A percentile compares a stretch with the other conserved stretches of the same genome.
These are phyloP conservation scores for Rhizoctonia solani DNA, from an alignment of 1,284 basidiomycete species.

Conservation along the genomic window DNA sequence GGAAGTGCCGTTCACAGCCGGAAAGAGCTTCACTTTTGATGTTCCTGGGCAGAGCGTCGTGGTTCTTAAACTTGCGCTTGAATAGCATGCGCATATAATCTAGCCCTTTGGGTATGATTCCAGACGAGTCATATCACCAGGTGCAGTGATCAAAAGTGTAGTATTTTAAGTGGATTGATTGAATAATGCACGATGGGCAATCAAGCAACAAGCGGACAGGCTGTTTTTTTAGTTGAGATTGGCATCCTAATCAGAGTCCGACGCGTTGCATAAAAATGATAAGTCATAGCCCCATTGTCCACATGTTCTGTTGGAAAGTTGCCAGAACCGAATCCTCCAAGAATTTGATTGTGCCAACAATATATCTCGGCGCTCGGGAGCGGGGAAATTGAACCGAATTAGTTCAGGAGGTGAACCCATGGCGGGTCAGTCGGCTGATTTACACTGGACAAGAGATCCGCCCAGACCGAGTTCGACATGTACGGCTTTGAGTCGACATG, in stretches of 20 bases:
- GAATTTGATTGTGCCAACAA: background rate
- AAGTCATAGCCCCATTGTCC: background rate
- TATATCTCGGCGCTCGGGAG: background rate
- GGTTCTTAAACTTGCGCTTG: constrained; percentile 47
- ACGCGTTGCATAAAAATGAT: background rate
- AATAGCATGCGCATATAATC: background rate
- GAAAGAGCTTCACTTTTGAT: constrained; percentile 58
- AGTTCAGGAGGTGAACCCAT: background rate
- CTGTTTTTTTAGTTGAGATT: background rate
- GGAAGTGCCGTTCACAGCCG: constrained; percentile 53
- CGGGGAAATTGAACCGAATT: background rate
- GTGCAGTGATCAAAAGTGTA: background rate
- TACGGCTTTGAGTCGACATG: background rate
- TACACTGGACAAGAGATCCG: background rate
- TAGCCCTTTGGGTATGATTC: background rate
- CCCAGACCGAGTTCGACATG: background rate
- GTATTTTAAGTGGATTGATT: background rate
- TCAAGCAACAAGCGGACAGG: background rate
- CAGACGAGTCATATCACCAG: background rate
- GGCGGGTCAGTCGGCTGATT: background rate
- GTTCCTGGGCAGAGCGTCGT: constrained; percentile 63
- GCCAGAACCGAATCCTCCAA: background rate
- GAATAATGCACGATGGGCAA: constrained; percentile 3
- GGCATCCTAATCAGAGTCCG: background rate
- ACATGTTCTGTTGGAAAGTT: constrained; percentile 5